Evolutionary conservation across 2,329 filamentous ascomycete genomes (phyloP), one percentile per base, ranked within the genome.

Genomic region (Colletotrichum sp.): DNA sequence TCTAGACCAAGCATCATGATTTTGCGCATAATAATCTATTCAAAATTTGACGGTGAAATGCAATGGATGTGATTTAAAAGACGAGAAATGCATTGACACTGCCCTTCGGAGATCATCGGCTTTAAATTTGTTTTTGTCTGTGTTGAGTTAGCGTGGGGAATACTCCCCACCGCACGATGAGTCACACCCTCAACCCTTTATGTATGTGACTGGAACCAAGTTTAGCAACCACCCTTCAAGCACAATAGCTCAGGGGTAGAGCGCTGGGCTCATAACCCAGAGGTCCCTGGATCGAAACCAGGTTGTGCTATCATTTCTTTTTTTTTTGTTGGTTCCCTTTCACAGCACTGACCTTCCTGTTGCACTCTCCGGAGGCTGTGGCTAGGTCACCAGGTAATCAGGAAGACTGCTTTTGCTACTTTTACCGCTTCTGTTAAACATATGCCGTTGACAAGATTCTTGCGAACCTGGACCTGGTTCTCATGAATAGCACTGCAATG

Each of bases 231-330:
- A 13, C 8, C 2, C 36, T 9, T 8, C n/a, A 68, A 72, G 69
- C 73, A 73, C 74, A 66, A 60, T 76, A 76, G 74, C 74, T 76
- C 74, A 76, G 74, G 74, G 74, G 74, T 76, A 76, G 74, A 76
- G 74, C 74, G 74, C 74, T 76, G 74, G 74, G 74, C 74, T 76
- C 74, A 76, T 76, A 76, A 76, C 74, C 74, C 74, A 76, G 74
- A 76, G 74, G 74, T 76, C 74, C 74, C 64, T 73, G 74, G 74
- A 75, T 75, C 74, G 74, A 76, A 72, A 72, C 73, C 69, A 75
- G 69, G 70, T 76, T 66, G 74, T 76, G 74, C 74, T 76, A 75
- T 3, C 0, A 5, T 15, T 15, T n/a, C 6, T 48, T 59, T 57
- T 52, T 67, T 63, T 57, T 30, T n/a, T 28, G 8, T n/a, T 60